Base-by-base conservation (phyloP, 768 basidiomycete species). In the Xerocomus brunneocitrinus region DNA sequence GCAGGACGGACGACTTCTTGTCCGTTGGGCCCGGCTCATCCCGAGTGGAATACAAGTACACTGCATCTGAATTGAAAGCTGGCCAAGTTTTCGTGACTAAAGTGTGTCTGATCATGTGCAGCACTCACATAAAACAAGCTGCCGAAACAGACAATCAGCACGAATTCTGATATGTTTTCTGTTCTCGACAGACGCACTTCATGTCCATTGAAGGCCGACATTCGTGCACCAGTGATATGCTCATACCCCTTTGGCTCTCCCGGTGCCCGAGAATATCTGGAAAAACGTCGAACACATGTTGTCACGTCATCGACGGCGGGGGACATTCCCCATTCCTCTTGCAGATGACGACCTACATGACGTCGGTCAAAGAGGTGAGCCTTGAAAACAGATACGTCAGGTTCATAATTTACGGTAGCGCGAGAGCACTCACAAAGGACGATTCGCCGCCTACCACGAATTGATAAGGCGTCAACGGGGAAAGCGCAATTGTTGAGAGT, bases 361-460 rank as follows among this genome's bases (percentile, higher is more conserved):
- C 92, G 78, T 50, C 92, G 79, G 67, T 95, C 92, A 63, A 89
- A 94, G 2, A 95, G 77, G 66, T 59, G 44, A 28, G 58, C 61
- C 57, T 64, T 25, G 32, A 52, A 28, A 49, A 48, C 30, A 58
- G 39, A 35, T 12, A 31, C 6, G 47, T 56, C 28, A 53, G 36
- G 7, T 24, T 45, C 30, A 6, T 19, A 14, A 30, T 34, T 35
- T 8, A 38, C 30, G 4, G 43, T 30, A 22, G 22, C 27, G 22
- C 10, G 7, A 34, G 10, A 40, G 35, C 30, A 77, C 85, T 58
- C 60, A 91, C 91, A 65, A 81, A 86, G 41, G 84, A 81, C 0
- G 87, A 83, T 57, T 87, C 82, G 32, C 92, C 92, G 4, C 88
- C 91, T 32, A 93, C 90, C 19, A 93, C 84, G 57, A 94, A 84